Conservation (phyloP, 345 rosid genomes). For the Cardiospermum halicacabum region DNA sequence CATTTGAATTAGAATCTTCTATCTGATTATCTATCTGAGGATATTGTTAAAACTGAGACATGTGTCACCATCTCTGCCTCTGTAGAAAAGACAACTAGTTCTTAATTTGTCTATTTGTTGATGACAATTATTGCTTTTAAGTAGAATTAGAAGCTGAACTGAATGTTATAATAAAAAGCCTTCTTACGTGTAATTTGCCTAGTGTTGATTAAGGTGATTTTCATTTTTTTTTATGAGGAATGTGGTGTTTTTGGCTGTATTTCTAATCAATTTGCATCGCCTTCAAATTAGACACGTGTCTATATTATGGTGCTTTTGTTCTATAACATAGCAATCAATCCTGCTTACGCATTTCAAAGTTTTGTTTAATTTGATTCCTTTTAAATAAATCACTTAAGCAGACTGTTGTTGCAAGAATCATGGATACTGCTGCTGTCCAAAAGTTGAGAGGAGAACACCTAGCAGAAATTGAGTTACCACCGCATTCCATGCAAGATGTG, state of each 20-base stretch:
- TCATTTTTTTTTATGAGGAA: not conserved
- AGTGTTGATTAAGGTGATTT: not conserved
- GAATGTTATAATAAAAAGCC: not conserved
- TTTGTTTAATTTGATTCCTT: conserved; percentile 12
- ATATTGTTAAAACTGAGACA: not conserved
- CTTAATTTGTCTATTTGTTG: not conserved
- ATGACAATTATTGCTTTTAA: not conserved
- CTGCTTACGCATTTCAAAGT: not conserved
- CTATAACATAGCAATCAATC: not conserved
- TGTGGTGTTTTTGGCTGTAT: not conserved
- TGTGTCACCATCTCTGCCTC: not conserved
- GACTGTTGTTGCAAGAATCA: conserved; percentile 41
- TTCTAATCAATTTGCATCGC: not conserved
- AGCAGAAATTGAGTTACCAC: conserved; percentile 32
- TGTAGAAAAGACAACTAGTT: not conserved
- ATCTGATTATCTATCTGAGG: not conserved
- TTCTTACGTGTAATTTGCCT: not conserved
- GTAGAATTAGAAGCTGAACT: not conserved
- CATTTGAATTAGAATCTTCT: not conserved
- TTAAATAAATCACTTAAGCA: conserved; percentile 29
- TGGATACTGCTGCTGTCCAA: conserved; percentile 37
- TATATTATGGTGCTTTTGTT: not conserved
- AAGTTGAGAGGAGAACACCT: conserved; percentile 46
- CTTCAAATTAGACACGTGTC: no score
- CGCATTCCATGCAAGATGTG: conserved; percentile 38